Evolutionary conservation across 768 basidiomycete species (phyloP), one percentile per base, ranked within the genome.

Genomic region (Podaxis sp.): DNA sequence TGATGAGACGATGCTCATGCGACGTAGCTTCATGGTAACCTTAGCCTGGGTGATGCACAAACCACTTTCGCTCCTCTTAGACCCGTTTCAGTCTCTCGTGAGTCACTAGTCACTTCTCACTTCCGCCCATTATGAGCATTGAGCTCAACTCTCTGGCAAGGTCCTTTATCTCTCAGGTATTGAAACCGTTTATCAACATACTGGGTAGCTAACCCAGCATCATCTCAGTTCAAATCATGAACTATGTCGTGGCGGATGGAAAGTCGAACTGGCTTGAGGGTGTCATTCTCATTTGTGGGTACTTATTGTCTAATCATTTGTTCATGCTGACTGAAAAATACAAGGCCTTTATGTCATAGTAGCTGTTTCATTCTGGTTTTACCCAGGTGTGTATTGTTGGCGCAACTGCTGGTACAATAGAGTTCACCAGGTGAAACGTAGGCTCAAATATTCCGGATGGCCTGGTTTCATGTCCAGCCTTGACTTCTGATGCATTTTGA

Each of bases 191-290:
- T 42, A 11, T 13, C 51, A 17, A 30, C 19, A 54, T 44, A 48
- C 24, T 13, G n/a, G 42, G 8, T 36, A 59, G 9, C 24, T 55
- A n/a, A 53, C 48, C 12, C 44, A 17, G 2, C 33, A 15, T 17
- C 48, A n/a, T 7, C 24, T 0, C 62, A 89, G 88, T 93, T 13
- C 77, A 93, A 67, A 91, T 92, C 3, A 92, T 96, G 74, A 92
- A 90, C 70, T 93, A 92, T 69, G 87, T 89, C 22, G 84, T 96
- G 4, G 83, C 86, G 54, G 96, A 97, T 67, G 94, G 94, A 12
- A 90, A 87, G 70, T 92, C 89, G 30, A 96, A 96, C 73, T 97
- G 95, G 80, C 80, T 97, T n/a, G 95, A 96, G 74, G 93, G 93
- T 24, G 74, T 87, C 68, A 87, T 93, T 61, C 80, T 93, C n/a